Conservation (phyloP, 2,329 filamentous ascomycete species). For the Fusarium equiseti region DNA sequence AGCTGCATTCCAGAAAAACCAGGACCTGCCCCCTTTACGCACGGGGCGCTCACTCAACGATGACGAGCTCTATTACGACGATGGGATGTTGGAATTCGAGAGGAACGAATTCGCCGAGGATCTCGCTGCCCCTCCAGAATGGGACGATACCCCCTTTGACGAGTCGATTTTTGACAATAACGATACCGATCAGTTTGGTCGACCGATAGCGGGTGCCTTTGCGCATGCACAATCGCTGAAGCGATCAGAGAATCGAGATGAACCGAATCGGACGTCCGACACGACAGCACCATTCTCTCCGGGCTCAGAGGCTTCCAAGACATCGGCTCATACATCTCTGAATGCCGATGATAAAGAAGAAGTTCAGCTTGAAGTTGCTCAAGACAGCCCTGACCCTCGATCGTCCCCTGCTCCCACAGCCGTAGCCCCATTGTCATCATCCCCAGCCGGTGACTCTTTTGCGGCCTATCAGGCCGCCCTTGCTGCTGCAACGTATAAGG, state of each 20-base stretch:
- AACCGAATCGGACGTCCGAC: conserved; percentile 61
- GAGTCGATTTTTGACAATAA: conserved; percentile 80
- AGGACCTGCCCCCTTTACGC: conserved; percentile 30
- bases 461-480: conserved; percentile 86
- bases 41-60: conserved; percentile 49
- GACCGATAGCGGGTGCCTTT: conserved; percentile 70
- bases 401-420: conserved; percentile 24
- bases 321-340: conserved; percentile 66
- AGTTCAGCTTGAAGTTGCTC: conserved; percentile 13
- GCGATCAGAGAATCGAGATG: conserved; percentile 48
- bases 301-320: conserved; percentile 58
- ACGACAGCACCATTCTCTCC: conserved; percentile 59
- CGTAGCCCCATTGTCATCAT: conserved; percentile 14
- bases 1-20: conserved; percentile 40
- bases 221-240: conserved; percentile 64
- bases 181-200: conserved; percentile 72
- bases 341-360: conserved; percentile 50
- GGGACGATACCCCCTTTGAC: conserved; percentile 72
- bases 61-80: conserved; percentile 78
- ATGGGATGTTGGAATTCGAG: conserved; percentile 66
- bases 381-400: conserved; percentile 12
- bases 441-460: conserved; percentile 46
- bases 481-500: conserved; percentile 82
- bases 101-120: conserved; percentile 60
- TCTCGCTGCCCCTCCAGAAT: conserved; percentile 56